Conservation (phyloP, 208 protist genomes). For the Trypanosoma conorhini region DNA sequence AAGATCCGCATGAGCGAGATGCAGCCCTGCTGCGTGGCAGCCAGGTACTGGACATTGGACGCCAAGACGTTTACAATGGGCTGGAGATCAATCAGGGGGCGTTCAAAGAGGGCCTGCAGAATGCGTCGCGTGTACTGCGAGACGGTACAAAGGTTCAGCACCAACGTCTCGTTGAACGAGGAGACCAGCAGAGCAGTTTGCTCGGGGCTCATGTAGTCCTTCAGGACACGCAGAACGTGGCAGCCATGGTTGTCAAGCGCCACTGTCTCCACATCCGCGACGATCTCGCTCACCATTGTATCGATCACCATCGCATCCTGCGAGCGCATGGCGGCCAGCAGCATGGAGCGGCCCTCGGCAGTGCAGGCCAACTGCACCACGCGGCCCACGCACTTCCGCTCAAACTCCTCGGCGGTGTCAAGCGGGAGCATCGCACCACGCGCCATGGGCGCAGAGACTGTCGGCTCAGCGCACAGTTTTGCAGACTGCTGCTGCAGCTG, state of each 20-base stretch:
- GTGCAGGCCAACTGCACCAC: constrained; percentile 67
- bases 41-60: constrained; percentile 71
- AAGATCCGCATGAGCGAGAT: constrained; percentile 87
- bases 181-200: constrained; percentile 57
- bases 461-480: not conserved
- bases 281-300: constrained; percentile 54
- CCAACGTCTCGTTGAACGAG: constrained; percentile 61
- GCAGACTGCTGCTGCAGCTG: not conserved
- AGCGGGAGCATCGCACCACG: constrained; percentile 4
- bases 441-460: not conserved
- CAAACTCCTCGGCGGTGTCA: constrained; percentile 28
- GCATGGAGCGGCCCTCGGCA: constrained; percentile 48
- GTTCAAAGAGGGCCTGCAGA: constrained; percentile 75
- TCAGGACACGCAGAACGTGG: constrained; percentile 66
- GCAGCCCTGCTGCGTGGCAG: constrained; percentile 87
- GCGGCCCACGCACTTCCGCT: constrained; percentile 37
- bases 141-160: constrained; percentile 80
- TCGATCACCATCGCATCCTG: constrained; percentile 35
- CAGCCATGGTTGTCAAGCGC: constrained; percentile 74
- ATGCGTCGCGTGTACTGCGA: constrained; percentile 81
- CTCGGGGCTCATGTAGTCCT: constrained; percentile 48
- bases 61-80: constrained; percentile 63
- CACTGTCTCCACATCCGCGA: constrained; percentile 44
- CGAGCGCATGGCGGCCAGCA: constrained; percentile 52
- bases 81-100: constrained; percentile 55